These are phyloP conservation scores for Russula abietina DNA, from an alignment of 768 basidiomycete genomes.

Conservation along the genomic window DNA sequence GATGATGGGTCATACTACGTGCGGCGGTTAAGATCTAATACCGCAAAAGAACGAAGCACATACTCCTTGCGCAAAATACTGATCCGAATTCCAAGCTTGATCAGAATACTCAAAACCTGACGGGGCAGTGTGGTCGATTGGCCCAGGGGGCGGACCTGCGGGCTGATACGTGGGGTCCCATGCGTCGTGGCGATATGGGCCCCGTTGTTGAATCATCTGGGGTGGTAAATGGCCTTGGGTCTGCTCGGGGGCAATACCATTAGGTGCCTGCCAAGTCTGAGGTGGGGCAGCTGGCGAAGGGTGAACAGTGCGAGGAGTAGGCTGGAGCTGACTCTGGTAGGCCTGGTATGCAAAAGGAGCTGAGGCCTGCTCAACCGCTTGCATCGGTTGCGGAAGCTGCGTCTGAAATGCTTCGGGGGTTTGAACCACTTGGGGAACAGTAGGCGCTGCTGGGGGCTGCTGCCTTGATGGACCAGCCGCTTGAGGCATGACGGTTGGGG, in stretches of 20 bases:
- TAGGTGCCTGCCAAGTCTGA: conserved; percentile 60
- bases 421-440: conserved; percentile 22
- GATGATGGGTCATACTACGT: conserved; percentile 45
- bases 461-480: conserved; percentile 20
- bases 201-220: conserved; percentile 26
- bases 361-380: conserved; percentile 26
- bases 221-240: conserved; percentile 46
- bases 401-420: conserved; percentile 18
- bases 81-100: conserved; percentile 37
- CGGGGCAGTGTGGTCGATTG: conserved; percentile 41
- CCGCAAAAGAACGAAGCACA: conserved; percentile 24
- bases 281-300: conserved; percentile 45
- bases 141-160: conserved; percentile 35
- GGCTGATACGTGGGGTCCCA: conserved; percentile 56
- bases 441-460: conserved; percentile 24
- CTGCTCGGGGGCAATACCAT: conserved; percentile 59
- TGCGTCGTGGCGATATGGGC: conserved; percentile 27
- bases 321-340: conserved; percentile 38
- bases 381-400: conserved; percentile 19
- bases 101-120: conserved; percentile 55
- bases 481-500: conserved; percentile 14
- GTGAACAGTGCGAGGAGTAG: conserved; percentile 39
- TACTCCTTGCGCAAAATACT: conserved; percentile 58
- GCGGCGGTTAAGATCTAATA: background rate
- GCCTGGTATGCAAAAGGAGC: conserved; percentile 30